A percentile compares a stretch with the other conserved stretches of the same genome.
Conservation (phyloP, 352 stramenopile species). For the Thraustochytrium sp. region DNA sequence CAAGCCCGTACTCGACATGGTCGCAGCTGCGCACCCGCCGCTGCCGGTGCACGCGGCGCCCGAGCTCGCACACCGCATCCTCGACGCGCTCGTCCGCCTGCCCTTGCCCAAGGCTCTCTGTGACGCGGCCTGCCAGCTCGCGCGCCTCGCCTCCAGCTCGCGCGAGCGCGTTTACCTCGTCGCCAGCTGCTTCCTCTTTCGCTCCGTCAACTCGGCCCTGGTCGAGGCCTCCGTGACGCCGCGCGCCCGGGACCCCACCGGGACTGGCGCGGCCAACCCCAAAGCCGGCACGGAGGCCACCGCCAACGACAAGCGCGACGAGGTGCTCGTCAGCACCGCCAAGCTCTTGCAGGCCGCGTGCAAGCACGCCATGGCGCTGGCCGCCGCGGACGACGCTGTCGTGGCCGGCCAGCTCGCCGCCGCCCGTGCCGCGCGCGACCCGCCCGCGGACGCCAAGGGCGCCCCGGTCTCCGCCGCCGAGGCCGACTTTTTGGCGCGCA, state of each 20-base stretch:
- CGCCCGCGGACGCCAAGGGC: not conserved
- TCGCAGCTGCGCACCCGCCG: not conserved
- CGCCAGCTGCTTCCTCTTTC: not conserved
- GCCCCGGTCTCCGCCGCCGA: not conserved
- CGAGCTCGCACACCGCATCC: not conserved
- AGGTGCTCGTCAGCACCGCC: not conserved
- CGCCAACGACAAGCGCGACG: not conserved
- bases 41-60: not conserved
- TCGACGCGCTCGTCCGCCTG: not conserved
- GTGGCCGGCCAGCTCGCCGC: not conserved
- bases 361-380: not conserved
- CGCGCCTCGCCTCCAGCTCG: not conserved
- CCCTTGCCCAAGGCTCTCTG: not conserved
- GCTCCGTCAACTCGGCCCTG: not conserved
- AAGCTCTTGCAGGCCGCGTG: constrained; percentile 1
- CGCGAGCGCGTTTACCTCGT: not conserved
- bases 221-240: not conserved
- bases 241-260: no score
- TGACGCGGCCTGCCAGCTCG: constrained; percentile 2
- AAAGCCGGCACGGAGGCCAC: no score
- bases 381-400: not conserved
- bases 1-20: not conserved
- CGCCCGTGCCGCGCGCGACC: not conserved
- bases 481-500: not conserved
- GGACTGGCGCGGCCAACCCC: no score